phyloP scores from a whole-genome alignment of 495 filamentous ascomycete species.

The Choiromyces venosus region DNA sequence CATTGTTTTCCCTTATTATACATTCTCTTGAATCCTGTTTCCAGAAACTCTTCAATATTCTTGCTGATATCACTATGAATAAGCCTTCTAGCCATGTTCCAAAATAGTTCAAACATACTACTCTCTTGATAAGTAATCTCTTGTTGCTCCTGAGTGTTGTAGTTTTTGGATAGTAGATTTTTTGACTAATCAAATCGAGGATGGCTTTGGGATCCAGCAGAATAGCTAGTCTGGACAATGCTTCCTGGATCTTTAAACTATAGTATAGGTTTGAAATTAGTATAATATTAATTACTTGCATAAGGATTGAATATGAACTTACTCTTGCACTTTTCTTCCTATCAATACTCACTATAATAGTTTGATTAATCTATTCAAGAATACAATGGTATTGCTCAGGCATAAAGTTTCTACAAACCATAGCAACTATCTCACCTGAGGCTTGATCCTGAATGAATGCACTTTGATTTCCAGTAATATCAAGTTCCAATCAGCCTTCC shows the following conservation, averaged over 20 bases:
- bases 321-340: too few relatives aligned
- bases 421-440: conserved; percentile 3
- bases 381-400: neutral
- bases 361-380: neutral
- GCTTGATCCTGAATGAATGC: too few relatives aligned
- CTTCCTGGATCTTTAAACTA: neutral
- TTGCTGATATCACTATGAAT: neutral
- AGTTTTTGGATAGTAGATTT: neutral
- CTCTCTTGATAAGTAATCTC: neutral
- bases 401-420: conserved; percentile 1
- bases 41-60: neutral
- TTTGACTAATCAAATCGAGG: neutral
- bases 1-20: neutral
- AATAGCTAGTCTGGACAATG: neutral
- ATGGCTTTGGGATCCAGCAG: neutral
- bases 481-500: too few relatives aligned
- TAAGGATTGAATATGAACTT: neutral
- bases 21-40: neutral
- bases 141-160: neutral
- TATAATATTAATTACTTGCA: neutral
- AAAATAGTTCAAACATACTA: neutral
- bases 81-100: neutral
- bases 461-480: too few relatives aligned
- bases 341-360: conserved; percentile 1
- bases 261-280: neutral